Conservation (phyloP, 164 flowering plant species). For the Liriodendron chinense region DNA sequence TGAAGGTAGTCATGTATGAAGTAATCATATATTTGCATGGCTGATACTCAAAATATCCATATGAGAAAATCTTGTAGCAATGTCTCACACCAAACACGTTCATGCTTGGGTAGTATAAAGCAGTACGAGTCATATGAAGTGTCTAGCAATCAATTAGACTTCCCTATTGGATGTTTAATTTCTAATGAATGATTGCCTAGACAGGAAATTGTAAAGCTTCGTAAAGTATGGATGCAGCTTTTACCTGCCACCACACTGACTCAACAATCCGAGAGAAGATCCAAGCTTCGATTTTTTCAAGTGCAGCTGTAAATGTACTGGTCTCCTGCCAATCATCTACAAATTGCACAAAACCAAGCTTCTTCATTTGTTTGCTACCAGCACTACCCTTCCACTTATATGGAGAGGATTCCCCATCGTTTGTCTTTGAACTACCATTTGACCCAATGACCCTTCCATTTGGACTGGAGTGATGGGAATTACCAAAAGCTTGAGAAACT, state of each 20-base stretch:
- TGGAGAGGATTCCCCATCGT: conserved; percentile 36
- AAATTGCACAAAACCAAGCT: conserved; percentile 39
- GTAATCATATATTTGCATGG: too few relatives aligned
- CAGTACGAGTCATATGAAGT: not conserved
- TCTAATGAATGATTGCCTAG: not conserved
- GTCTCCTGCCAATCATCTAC: conserved; percentile 93
- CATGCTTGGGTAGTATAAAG: not conserved
- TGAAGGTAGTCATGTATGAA: too few relatives aligned
- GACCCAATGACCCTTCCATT: conserved; percentile 32
- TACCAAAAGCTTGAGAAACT: conserved; percentile 79
- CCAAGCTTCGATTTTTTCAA: conserved; percentile 91
- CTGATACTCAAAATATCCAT: too few relatives aligned
- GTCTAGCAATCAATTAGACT: not conserved
- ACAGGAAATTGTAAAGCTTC: not conserved
- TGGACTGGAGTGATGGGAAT: conserved; percentile 43
- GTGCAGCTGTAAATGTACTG: conserved; percentile 67
- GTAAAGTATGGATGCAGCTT: not conserved
- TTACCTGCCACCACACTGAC: conserved; percentile 99
- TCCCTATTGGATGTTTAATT: not conserved
- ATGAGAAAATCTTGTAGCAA: too few relatives aligned
- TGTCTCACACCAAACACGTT: too few relatives aligned
- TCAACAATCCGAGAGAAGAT: conserved; percentile 92
- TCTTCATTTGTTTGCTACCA: conserved; percentile 44
- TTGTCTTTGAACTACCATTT: conserved; percentile 40
- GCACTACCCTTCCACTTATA: conserved; percentile 46